A percentile compares a stretch with the other conserved stretches of the same genome.
Evolutionary conservation across 1,139 yeast species (phyloP).

Genomic region (Hyphopichia fennica): DNA sequence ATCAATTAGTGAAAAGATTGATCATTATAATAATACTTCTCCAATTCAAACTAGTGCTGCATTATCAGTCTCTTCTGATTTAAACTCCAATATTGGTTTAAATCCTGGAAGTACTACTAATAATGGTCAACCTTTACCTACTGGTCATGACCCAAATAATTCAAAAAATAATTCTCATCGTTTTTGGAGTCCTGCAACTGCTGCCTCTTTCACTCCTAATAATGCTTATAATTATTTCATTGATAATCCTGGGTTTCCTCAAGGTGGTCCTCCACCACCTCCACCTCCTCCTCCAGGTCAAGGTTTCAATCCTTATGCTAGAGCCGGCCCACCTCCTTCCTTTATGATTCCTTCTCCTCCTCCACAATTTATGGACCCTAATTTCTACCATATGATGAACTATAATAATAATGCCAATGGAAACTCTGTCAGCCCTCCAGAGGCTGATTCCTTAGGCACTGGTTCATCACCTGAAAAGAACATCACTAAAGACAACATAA

Average conservation of each 20-base stretch:
- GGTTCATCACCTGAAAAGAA: neutral
- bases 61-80: constrained; percentile 33
- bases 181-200: constrained; percentile 69
- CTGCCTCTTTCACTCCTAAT: constrained; percentile 56
- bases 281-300: constrained; percentile 11
- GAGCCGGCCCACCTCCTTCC: constrained; percentile 37
- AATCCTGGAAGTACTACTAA: constrained; percentile 14
- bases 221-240: constrained; percentile 27
- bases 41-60: constrained; percentile 51
- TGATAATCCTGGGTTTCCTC: constrained; percentile 15
- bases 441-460: neutral
- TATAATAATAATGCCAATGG: constrained; percentile 10
- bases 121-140: constrained; percentile 15
- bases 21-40: constrained; percentile 52
- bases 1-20: constrained; percentile 65
- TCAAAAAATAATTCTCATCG: constrained; percentile 25
- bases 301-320: constrained; percentile 16
- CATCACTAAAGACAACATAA: neutral
- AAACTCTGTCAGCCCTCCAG: neutral
- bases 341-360: constrained; percentile 39
- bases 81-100: constrained; percentile 13
- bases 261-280: constrained; percentile 5
- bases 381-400: constrained; percentile 31
- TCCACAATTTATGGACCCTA: constrained; percentile 41
- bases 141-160: constrained; percentile 14